These are phyloP conservation scores for Rhodomyrtus tomentosa DNA, from an alignment of 345 rosid species.

Conservation along the genomic window DNA sequence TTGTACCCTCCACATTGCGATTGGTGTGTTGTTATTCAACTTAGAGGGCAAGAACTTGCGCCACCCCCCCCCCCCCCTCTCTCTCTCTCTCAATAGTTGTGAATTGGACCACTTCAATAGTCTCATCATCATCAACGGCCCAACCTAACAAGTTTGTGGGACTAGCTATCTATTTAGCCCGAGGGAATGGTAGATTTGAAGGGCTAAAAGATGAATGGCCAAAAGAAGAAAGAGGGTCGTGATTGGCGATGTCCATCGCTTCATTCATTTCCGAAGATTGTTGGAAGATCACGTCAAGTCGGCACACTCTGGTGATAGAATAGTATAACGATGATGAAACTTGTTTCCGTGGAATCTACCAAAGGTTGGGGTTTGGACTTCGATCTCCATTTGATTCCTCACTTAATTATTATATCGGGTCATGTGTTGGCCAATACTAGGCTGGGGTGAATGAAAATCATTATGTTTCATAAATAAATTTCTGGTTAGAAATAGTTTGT, in stretches of 20 bases:
- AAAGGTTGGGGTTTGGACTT: neutral
- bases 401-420: neutral
- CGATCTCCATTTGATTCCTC: neutral
- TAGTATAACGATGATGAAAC: neutral
- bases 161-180: neutral
- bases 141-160: neutral
- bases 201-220: neutral
- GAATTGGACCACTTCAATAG: neutral
- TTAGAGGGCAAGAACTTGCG: neutral
- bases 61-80: too few relatives aligned
- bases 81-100: neutral
- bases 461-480: too few relatives aligned
- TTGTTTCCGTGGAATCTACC: neutral
- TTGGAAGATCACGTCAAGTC: neutral
- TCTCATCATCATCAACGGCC: neutral
- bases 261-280: neutral
- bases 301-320: neutral
- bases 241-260: neutral
- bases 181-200: neutral
- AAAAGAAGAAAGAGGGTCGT: neutral
- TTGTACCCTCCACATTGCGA: neutral
- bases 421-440: neutral
- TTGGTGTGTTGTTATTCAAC: neutral
- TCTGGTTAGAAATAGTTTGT: too few relatives aligned
- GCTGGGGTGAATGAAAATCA: too few relatives aligned